phyloP scores from a whole-genome alignment of 495 filamentous ascomycete genomes.

The Xylaria acuta region DNA sequence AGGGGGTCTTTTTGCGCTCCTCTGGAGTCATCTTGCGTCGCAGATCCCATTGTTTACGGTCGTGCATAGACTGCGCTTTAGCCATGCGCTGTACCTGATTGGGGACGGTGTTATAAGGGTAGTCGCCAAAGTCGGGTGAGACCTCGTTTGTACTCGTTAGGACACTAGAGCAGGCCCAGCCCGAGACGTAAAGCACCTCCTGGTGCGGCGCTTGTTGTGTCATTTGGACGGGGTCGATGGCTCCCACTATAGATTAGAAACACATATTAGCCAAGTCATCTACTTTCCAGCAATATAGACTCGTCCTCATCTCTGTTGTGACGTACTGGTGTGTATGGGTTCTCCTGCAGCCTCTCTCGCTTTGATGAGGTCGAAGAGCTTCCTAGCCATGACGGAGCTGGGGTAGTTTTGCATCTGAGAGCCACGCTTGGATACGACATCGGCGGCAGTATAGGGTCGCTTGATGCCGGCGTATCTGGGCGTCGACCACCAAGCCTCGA shows the following conservation, averaged over 20 bases:
- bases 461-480: constrained; percentile 87
- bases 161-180: constrained; percentile 95
- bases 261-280: neutral
- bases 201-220: constrained; percentile 96
- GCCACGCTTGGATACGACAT: constrained; percentile 92
- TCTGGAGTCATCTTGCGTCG: constrained; percentile 76
- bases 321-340: constrained; percentile 88
- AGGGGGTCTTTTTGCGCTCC: constrained; percentile 75
- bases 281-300: neutral
- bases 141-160: constrained; percentile 96
- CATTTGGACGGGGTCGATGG: constrained; percentile 98
- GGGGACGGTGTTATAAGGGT: constrained; percentile 97
- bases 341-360: constrained; percentile 75
- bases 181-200: constrained; percentile 93
- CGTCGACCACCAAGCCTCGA: constrained; percentile 86
- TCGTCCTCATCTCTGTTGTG: neutral
- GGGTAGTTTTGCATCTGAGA: constrained; percentile 86
- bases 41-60: constrained; percentile 91
- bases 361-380: constrained; percentile 87
- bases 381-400: constrained; percentile 89
- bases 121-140: constrained; percentile 95
- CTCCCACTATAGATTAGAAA: constrained; percentile 70
- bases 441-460: constrained; percentile 86
- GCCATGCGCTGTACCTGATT: constrained; percentile 96
- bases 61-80: constrained; percentile 96